Base-by-base conservation (phyloP, 345 rosid genomes). In the Ceriops zippeliana region DNA sequence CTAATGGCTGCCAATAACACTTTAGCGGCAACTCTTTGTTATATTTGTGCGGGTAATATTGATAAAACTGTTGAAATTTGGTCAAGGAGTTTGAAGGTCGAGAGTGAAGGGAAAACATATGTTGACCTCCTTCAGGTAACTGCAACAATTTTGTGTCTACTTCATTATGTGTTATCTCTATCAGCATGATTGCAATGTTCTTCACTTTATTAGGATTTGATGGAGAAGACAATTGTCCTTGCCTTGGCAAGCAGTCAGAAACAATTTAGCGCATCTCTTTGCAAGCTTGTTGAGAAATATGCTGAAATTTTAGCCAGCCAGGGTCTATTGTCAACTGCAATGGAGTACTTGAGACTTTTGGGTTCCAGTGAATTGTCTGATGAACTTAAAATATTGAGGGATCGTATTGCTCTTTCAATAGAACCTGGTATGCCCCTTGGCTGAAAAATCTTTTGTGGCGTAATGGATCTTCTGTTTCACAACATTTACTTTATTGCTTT, bases 21-120 rank as follows among this genome's bases (percentile, higher is more conserved):
- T 70, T 76, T 89, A 80, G 89, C 98, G 2, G 99, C 99, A 63
- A 91, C 97, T 56, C 87, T 96, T 20, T 96, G 99, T 81, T 96
- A 82, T 81, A 92, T 92, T 61, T 96, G 99, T 66, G 98, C 98
- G 7, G 95, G 96, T 35, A 96, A 96, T 79, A 90, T 96, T 74
- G 99, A 96, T 79, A 96, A 91, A 76, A 92, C 99, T 61, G 97
- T 96, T 72, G 99, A 92, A 77, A 95, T 95, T 73, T 95, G 99
- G 99, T 95, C 99, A 4, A 89, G 88, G 83, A 83, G 84, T 81
- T 87, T 96, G 73, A 76, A 83, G 22, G 73, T 73, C 72, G 91
- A 87, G 66, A 75, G 76, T 28, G 95, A 87, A 63, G 93, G 91
- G 68, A 87, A 86, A 80, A 77, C 96, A 8, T 90, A 89, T 68